A percentile compares a stretch with the other conserved stretches of the same genome.
Evolutionary conservation across 805 yeast genomes (phyloP).

Genomic region (Ogataea populi-albae): DNA sequence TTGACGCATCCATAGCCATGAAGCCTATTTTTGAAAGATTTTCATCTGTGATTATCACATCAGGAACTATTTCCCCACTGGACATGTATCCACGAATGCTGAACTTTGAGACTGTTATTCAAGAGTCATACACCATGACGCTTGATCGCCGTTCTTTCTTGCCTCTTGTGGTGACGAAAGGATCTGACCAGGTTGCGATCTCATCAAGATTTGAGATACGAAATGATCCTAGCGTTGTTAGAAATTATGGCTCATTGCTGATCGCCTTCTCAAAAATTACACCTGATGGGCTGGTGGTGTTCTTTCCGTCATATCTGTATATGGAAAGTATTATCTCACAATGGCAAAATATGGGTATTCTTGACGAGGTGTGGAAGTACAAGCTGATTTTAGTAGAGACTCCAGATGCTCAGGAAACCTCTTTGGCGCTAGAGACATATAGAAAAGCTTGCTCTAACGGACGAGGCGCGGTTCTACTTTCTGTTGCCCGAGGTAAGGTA

Average conservation of each 20-base stretch:
- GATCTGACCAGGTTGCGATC: constrained; percentile 96
- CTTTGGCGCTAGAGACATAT: constrained; percentile 91
- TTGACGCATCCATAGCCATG: constrained; percentile 97
- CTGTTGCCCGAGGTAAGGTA: constrained; percentile 98
- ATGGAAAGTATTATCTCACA: constrained; percentile 97
- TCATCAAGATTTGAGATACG: constrained; percentile 95
- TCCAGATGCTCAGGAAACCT: constrained; percentile 98
- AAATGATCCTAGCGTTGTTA: constrained; percentile 95
- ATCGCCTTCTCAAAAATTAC: constrained; percentile 93
- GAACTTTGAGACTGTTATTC: constrained; percentile 88
- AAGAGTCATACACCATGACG: constrained; percentile 95
- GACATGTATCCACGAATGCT: constrained; percentile 99
- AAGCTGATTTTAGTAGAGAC: constrained; percentile 94
- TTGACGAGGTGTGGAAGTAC: constrained; percentile 98
- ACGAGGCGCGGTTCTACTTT: constrained; percentile 90
- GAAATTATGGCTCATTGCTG: constrained; percentile 91
- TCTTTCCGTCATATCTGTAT: constrained; percentile 93
- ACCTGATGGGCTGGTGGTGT: constrained; percentile 97
- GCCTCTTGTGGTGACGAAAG: constrained; percentile 95
- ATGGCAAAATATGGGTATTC: constrained; percentile 98
- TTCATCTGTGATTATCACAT: constrained; percentile 88
- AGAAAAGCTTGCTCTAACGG: constrained; percentile 97
- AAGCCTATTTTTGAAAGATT: constrained; percentile 95
- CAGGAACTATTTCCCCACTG: constrained; percentile 97
- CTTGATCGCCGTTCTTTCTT: constrained; percentile 86